Base-by-base conservation (phyloP, 352 stramenopile genomes). In the Blastocystis sp. region DNA sequence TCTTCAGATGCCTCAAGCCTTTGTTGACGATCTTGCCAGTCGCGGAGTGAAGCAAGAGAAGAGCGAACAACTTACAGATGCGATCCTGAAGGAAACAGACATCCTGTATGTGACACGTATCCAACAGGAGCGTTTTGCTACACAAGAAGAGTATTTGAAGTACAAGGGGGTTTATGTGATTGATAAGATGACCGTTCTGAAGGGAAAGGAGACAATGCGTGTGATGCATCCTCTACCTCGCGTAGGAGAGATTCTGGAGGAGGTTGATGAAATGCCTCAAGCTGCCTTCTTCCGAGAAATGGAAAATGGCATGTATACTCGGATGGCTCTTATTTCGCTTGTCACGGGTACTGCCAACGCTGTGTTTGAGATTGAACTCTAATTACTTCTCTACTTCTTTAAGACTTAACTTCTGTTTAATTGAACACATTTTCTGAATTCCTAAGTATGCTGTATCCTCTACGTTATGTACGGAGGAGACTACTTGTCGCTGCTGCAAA, bases 81-180 rank as follows among this genome's bases (percentile, higher is more conserved):
- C 92, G 1, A 95, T 97, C 16, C 90, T 98, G 37, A 89, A 90
- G 71, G 89, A 93, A 42, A 96, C 94, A 19, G 93, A 99, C 90
- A 95, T 98, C 78, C 91, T 99, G 27, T 99, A 99, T 91, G 94
- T 98, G 54, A 99, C 96, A 0, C 93, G 96, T 63, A 92, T 99
- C 58, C 96, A 99, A 89, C 97, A 95, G 91, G 96, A 99, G 90
- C 93, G 96, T 42, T 98, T 98, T 89, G 94, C 94, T 63, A 94
- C 89, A 52, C 89, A 93, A 56, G 94, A 93, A 11, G 94, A 97
- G 77, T 99, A 98, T 91, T 92, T 98, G 63, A 90, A 90, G 39
- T 93, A 98, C 42, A 98, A 98, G 89, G 91, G 92, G 56, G 91
- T 89, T 0, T 96, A 95, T 75, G 88, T 93, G 65, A 90, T 96